A percentile compares a stretch with the other conserved stretches of the same genome.
These are phyloP conservation scores for Rhizopogon vesiculosus DNA, from an alignment of 768 basidiomycete genomes.

Conservation along the genomic window DNA sequence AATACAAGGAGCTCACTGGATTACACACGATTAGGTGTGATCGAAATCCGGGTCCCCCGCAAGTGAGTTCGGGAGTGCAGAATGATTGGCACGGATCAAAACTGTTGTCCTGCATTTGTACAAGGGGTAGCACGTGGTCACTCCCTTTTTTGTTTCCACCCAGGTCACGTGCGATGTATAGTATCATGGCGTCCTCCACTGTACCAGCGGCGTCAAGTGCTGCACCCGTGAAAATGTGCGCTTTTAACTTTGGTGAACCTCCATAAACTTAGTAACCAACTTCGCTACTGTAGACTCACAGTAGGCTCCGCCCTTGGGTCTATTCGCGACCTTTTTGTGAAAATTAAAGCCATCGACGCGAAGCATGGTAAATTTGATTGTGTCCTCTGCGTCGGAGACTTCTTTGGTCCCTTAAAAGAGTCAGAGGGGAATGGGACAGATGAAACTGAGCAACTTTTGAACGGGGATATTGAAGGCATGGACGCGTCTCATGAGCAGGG, in stretches of 20 bases:
- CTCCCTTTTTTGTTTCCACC: not conserved
- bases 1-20: not conserved
- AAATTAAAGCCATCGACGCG: constrained; percentile 78
- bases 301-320: constrained; percentile 79
- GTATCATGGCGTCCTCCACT: constrained; percentile 19
- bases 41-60: not conserved
- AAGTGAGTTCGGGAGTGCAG: not conserved
- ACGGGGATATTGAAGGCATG: constrained; percentile 64
- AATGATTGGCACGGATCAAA: too few species aligned
- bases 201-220: constrained; percentile 3
- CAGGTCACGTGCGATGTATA: constrained; percentile 4
- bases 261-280: constrained; percentile 3
- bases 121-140: not conserved
- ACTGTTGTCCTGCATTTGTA: too few species aligned
- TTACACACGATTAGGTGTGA: not conserved
- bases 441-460: constrained; percentile 56
- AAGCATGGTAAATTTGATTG: constrained; percentile 94
- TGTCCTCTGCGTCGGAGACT: constrained; percentile 78
- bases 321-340: constrained; percentile 70
- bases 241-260: not conserved
- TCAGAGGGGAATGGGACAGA: constrained; percentile 34
- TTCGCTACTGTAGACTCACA: constrained; percentile 44
- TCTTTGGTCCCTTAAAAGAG: constrained; percentile 61
- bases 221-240: constrained; percentile 28
- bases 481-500: not conserved